Evolutionary conservation across 805 yeast species (phyloP).

Genomic region (Aciculoconidium aculeatum): DNA sequence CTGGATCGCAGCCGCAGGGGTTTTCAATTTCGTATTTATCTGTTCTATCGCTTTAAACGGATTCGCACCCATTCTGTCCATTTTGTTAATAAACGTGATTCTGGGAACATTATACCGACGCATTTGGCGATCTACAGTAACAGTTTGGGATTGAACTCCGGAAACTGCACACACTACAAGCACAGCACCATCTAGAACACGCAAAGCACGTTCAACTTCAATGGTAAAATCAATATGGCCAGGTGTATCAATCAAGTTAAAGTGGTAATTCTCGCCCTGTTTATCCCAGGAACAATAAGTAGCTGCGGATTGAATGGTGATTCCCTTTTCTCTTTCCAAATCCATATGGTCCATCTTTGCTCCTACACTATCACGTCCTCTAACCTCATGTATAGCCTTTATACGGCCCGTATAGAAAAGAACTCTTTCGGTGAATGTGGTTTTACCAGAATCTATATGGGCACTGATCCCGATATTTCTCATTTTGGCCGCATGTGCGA

Average conservation of each 20-base stretch:
- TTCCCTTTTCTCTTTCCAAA: slow-evolving; percentile 96
- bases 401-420: slow-evolving; percentile 94
- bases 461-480: slow-evolving; percentile 98
- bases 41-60: slow-evolving; percentile 95
- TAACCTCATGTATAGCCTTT: slow-evolving; percentile 91
- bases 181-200: slow-evolving; percentile 98
- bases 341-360: slow-evolving; percentile 99
- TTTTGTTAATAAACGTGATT: slow-evolving; percentile 91
- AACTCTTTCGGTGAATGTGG: slow-evolving; percentile 97
- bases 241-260: slow-evolving; percentile 95
- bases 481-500: slow-evolving; percentile 48
- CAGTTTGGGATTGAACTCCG: slow-evolving; percentile 98
- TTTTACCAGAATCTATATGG: slow-evolving; percentile 96
- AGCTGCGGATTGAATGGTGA: slow-evolving; percentile 98
- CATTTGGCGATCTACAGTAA: slow-evolving; percentile 98
- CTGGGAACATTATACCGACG: slow-evolving; percentile 96
- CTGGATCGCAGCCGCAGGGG: slow-evolving; percentile 96
- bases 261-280: slow-evolving; percentile 63
- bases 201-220: slow-evolving; percentile 96
- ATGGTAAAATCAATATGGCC: slow-evolving; percentile 99
- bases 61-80: slow-evolving; percentile 99
- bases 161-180: slow-evolving; percentile 97
- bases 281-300: slow-evolving; percentile 96
- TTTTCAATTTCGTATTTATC: slow-evolving; percentile 77
- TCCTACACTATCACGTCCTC: slow-evolving; percentile 97